These are phyloP conservation scores for Psilocybe subaeruginosa DNA, from an alignment of 768 basidiomycete genomes.

Conservation along the genomic window DNA sequence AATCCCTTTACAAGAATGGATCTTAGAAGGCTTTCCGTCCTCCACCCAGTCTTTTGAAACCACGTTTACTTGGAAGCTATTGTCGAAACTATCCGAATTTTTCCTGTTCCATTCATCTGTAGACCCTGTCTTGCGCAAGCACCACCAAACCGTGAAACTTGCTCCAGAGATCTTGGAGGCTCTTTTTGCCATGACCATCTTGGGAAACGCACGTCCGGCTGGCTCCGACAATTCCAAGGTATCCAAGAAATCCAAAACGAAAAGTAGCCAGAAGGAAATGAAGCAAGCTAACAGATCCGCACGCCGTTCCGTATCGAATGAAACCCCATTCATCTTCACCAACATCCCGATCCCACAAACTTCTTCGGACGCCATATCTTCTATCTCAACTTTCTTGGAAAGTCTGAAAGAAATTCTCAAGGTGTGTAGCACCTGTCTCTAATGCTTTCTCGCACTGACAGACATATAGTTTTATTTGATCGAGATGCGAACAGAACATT, in stretches of 20 bases:
- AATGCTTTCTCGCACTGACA: neutral
- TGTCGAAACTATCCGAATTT: constrained; percentile 11
- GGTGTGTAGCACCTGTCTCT: constrained; percentile 10
- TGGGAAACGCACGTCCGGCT: constrained; percentile 4
- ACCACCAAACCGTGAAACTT: constrained; percentile 25
- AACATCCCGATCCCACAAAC: constrained; percentile 4
- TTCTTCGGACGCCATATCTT: neutral
- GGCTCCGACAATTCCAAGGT: neutral
- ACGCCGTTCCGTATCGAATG: neutral
- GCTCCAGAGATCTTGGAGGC: constrained; percentile 26
- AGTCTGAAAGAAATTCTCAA: constrained; percentile 20
- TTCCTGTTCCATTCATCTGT: constrained; percentile 9
- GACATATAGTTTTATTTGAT: constrained; percentile 17
- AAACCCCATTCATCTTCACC: neutral
- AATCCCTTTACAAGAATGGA: constrained; percentile 19
- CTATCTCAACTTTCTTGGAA: constrained; percentile 9
- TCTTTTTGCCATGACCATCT: constrained; percentile 15
- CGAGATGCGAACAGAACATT: constrained; percentile 11
- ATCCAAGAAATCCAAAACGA: constrained; percentile 18
- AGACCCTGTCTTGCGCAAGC: neutral
- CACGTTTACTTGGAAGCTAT: constrained; percentile 7
- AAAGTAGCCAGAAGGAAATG: constrained; percentile 17
- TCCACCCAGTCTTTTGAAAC: constrained; percentile 3
- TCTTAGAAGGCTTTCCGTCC: constrained; percentile 35
- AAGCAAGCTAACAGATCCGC: constrained; percentile 16